phyloP scores from a whole-genome alignment of 495 filamentous ascomycete species.

The Aspergillus taichungensis region DNA sequence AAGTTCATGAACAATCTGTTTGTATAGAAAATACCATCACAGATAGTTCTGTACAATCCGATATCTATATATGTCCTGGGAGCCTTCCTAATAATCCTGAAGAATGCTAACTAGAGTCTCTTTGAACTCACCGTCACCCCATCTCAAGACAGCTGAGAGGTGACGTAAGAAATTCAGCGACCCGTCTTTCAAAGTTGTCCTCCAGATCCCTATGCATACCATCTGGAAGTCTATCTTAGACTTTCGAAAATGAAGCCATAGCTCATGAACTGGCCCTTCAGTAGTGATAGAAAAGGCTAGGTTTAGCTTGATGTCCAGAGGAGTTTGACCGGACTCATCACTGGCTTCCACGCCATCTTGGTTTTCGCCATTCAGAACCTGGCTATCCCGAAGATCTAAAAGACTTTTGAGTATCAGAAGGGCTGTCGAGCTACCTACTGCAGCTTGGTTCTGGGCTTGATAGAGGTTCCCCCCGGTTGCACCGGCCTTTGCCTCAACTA shows the following conservation, averaged over 20 bases:
- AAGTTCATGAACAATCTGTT: too few species aligned
- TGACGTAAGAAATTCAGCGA: conserved; percentile 7
- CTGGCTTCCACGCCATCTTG: background rate
- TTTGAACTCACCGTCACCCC: conserved; percentile 3
- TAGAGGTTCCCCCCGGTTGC: conserved; percentile 10
- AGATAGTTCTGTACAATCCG: too few species aligned
- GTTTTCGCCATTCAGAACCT: background rate
- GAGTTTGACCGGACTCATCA: background rate
- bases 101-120: conserved; percentile 2
- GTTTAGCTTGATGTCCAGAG: background rate
- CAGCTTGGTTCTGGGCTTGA: conserved; percentile 11
- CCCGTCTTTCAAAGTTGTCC: conserved; percentile 5
- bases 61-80: too few species aligned
- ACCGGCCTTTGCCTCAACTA: conserved; percentile 8
- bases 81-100: too few species aligned
- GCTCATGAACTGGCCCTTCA: conserved; percentile 7
- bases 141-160: conserved; percentile 3
- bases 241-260: conserved; percentile 8
- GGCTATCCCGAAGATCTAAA: background rate
- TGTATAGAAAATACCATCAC: too few species aligned
- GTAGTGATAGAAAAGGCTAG: conserved; percentile 8
- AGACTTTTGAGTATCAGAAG: conserved; percentile 6
- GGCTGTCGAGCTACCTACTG: conserved; percentile 7
- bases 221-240: conserved; percentile 4
- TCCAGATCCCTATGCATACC: conserved; percentile 5